Evolutionary conservation across 805 yeast genomes (phyloP).

Genomic region (Saitoella complicata): DNA sequence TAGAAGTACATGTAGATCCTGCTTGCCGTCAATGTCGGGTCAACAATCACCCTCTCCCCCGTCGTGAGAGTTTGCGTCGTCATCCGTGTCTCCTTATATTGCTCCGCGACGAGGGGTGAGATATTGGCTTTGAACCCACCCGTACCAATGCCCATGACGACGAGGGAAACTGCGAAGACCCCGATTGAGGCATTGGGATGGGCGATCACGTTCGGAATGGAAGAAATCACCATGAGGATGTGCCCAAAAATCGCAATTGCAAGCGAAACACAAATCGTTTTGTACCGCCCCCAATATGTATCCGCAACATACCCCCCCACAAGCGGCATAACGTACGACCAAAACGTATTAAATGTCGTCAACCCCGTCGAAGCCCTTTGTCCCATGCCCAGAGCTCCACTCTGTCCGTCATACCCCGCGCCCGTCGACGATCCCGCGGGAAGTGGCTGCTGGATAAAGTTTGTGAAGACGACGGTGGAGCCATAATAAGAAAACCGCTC

Average conservation of each 20-base stretch:
- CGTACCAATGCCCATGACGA: slow-evolving; percentile 56
- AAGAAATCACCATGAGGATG: slow-evolving; percentile 48
- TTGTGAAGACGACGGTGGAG: slow-evolving; percentile 14
- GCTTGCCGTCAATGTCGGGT: slow-evolving; percentile 56
- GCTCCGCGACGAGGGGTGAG: slow-evolving; percentile 60
- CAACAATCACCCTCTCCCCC: slow-evolving; percentile 55
- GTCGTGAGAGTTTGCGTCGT: slow-evolving; percentile 37
- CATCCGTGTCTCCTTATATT: slow-evolving; percentile 44
- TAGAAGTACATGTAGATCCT: slow-evolving; percentile 62
- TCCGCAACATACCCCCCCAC: slow-evolving; percentile 64
- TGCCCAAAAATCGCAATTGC: slow-evolving; percentile 45
- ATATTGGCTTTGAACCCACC: slow-evolving; percentile 70
- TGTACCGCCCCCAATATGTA: slow-evolving; percentile 54
- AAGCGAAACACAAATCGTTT: slow-evolving; percentile 46
- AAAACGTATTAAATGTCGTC: slow-evolving; percentile 59
- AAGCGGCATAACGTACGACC: slow-evolving; percentile 68
- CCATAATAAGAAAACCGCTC: too few species aligned
- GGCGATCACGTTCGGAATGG: slow-evolving; percentile 41
- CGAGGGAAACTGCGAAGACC: slow-evolving; percentile 41
- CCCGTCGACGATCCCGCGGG: slow-evolving; percentile 2
- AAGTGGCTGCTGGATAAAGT: slow-evolving; percentile 47
- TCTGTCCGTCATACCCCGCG: slow-evolving; percentile 18
- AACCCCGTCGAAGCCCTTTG: slow-evolving; percentile 52
- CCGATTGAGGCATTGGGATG: slow-evolving; percentile 36
- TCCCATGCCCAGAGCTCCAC: slow-evolving; percentile 43